phyloP scores from a whole-genome alignment of 1,139 yeast genomes.

The Diutina neorugosa region DNA sequence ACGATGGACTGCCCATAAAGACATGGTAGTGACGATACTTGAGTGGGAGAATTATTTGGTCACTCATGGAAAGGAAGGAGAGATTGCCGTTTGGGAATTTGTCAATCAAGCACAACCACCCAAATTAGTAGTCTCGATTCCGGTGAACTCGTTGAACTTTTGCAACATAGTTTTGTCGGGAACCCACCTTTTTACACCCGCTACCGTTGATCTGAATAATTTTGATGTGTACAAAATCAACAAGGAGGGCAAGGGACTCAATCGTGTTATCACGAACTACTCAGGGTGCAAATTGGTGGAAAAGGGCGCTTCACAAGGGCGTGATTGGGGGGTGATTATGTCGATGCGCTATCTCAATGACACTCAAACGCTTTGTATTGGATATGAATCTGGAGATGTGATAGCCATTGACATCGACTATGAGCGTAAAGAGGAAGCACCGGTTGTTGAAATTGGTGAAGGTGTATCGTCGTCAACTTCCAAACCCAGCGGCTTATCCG shows the following conservation, averaged over 20 bases:
- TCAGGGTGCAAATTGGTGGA: not conserved
- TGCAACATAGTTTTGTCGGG: not conserved
- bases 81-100: not conserved
- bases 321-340: slow-evolving; percentile 3
- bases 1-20: not conserved
- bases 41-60: slow-evolving; percentile 1
- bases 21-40: slow-evolving; percentile 1
- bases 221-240: slow-evolving; percentile 1
- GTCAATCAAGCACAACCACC: not conserved
- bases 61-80: slow-evolving; percentile 2
- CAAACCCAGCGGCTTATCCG: not conserved
- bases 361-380: not conserved
- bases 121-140: not conserved
- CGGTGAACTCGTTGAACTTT: not conserved
- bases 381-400: slow-evolving; percentile 2
- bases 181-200: not conserved
- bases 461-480: not conserved
- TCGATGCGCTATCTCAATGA: not conserved
- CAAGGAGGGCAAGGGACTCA: not conserved
- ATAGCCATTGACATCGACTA: not conserved
- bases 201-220: slow-evolving; percentile 1
- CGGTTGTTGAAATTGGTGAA: not conserved
- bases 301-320: not conserved
- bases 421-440: not conserved
- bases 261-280: not conserved